Conservation (phyloP, 345 rosid species). For the Capsella bursapastoris region DNA sequence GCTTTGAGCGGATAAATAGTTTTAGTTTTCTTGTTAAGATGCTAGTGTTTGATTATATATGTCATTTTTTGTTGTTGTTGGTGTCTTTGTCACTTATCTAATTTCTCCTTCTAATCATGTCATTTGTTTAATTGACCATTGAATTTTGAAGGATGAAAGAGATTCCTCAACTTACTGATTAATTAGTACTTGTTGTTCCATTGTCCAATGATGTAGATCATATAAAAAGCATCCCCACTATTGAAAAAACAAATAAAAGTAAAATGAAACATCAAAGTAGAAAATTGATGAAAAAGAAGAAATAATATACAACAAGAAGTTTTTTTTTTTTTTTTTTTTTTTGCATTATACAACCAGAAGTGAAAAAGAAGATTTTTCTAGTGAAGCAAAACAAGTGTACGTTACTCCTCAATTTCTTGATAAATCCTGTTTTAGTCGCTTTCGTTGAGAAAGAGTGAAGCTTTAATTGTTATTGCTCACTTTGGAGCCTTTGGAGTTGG, state of each 20-base stretch:
- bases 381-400: constrained; percentile 22
- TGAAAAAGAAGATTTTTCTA: constrained; percentile 14
- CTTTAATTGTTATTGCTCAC: constrained; percentile 22
- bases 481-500: constrained; percentile 16
- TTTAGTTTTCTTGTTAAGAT: not conserved
- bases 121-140: not conserved
- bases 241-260: not conserved
- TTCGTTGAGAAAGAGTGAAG: constrained; percentile 24
- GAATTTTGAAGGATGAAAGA: constrained; percentile 9
- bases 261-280: constrained; percentile 1
- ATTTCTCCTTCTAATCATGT: not conserved
- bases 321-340: too few species aligned
- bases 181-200: not conserved
- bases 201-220: constrained; percentile 2
- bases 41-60: not conserved
- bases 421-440: constrained; percentile 21
- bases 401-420: constrained; percentile 3
- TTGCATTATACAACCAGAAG: not conserved
- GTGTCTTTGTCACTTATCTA: not conserved
- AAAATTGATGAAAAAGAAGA: not conserved
- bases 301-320: constrained; percentile 8
- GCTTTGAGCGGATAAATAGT: not conserved
- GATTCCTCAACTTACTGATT: constrained; percentile 19
- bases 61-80: not conserved
- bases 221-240: constrained; percentile 16